Evolutionary conservation across 2,329 filamentous ascomycete species (phyloP).

Genomic region (Gliomastix tumulicola): DNA sequence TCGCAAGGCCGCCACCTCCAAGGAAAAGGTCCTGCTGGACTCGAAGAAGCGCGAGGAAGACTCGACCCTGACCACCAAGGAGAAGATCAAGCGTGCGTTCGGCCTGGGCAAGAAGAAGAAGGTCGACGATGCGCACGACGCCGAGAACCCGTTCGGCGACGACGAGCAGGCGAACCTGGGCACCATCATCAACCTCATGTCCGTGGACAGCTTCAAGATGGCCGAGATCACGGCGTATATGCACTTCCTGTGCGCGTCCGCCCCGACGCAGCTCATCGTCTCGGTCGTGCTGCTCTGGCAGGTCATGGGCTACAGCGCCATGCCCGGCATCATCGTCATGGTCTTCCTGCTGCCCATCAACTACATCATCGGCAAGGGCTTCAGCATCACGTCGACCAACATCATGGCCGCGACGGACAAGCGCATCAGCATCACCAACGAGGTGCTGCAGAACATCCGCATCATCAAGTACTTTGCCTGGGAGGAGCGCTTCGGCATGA

Average conservation of each 20-base stretch:
- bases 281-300: slow-evolving; percentile 78
- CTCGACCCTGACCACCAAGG: slow-evolving; percentile 14
- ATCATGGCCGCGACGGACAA: slow-evolving; percentile 94
- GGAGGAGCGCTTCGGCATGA: slow-evolving; percentile 83
- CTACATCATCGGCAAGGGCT: slow-evolving; percentile 78
- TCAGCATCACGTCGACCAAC: slow-evolving; percentile 78
- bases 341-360: slow-evolving; percentile 82
- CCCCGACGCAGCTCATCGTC: slow-evolving; percentile 80
- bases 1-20: slow-evolving; percentile 75
- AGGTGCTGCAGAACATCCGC: slow-evolving; percentile 92
- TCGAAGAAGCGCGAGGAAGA: slow-evolving; percentile 29
- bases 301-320: slow-evolving; percentile 86
- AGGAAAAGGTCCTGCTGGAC: slow-evolving; percentile 65
- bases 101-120: slow-evolving; percentile 54
- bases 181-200: slow-evolving; percentile 99
- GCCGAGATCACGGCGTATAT: slow-evolving; percentile 91
- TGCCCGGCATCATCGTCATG: slow-evolving; percentile 91
- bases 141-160: slow-evolving; percentile 13
- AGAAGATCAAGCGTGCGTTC: slow-evolving; percentile 47
- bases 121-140: slow-evolving; percentile 17
- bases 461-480: slow-evolving; percentile 99
- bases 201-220: slow-evolving; percentile 98
- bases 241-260: slow-evolving; percentile 89
- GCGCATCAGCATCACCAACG: slow-evolving; percentile 92
- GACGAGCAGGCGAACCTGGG: slow-evolving; percentile 84